Evolutionary conservation across 805 yeast genomes (phyloP).

Genomic region (Kodamaea restingae): DNA sequence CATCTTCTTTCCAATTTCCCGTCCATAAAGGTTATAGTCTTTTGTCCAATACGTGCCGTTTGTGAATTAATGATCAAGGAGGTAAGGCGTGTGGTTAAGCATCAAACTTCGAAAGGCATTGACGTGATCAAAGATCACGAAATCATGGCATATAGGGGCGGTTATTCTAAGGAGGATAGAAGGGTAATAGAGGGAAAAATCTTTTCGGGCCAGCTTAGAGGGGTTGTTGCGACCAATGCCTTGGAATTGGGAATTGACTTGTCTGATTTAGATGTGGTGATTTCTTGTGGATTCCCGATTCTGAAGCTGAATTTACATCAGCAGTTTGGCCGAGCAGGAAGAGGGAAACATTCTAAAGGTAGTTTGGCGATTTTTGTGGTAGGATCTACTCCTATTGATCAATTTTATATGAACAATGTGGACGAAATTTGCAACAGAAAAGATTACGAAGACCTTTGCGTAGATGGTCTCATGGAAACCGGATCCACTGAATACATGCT

Average conservation of each 20-base stretch:
- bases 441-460: slow-evolving; percentile 40
- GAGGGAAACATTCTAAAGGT: slow-evolving; percentile 65
- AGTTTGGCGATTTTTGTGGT: slow-evolving; percentile 84
- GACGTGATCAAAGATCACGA: slow-evolving; percentile 46
- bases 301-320: slow-evolving; percentile 87
- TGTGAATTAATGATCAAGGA: slow-evolving; percentile 89
- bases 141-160: slow-evolving; percentile 93
- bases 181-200: slow-evolving; percentile 83
- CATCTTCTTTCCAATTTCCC: slow-evolving; percentile 50
- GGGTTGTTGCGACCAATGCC: slow-evolving; percentile 93
- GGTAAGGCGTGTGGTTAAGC: slow-evolving; percentile 44
- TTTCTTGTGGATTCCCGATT: slow-evolving; percentile 89
- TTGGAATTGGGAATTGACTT: slow-evolving; percentile 94
- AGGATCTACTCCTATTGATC: slow-evolving; percentile 80
- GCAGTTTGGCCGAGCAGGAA: slow-evolving; percentile 96
- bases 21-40: slow-evolving; percentile 78
- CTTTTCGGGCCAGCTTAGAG: slow-evolving; percentile 82
- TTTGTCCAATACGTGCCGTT: slow-evolving; percentile 79
- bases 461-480: slow-evolving; percentile 31
- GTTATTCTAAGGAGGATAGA: slow-evolving; percentile 83
- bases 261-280: slow-evolving; percentile 86
- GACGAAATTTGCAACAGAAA: slow-evolving; percentile 46
- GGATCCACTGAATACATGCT: slow-evolving; percentile 43
- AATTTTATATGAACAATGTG: slow-evolving; percentile 71
- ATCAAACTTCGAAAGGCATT: slow-evolving; percentile 27